Percentiles rank a stretch among this genome's conserved stretches.
Conservation (phyloP, 495 filamentous ascomycete genomes). For the Sordaria brevicollis region DNA sequence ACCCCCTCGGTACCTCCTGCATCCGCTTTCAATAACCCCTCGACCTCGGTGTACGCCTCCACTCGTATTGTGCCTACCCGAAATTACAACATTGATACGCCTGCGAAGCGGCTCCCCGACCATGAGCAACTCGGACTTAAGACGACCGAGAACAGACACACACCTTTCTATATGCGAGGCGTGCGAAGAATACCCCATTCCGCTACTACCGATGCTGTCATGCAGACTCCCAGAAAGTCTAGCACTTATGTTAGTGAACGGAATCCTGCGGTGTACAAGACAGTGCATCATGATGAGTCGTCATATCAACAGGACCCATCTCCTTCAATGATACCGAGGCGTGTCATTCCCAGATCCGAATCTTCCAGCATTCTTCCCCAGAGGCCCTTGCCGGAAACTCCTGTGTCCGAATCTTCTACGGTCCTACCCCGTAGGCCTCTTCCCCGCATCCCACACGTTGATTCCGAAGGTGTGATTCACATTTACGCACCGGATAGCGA, state of each 20-base stretch:
- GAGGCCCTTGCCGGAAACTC: background rate
- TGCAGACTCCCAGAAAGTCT: conserved; percentile 4
- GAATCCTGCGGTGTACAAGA: background rate
- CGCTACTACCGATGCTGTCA: conserved; percentile 17
- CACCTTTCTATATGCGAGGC: background rate
- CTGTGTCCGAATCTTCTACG: background rate
- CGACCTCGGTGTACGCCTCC: conserved; percentile 9
- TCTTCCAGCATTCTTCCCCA: background rate
- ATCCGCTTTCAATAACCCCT: conserved; percentile 14
- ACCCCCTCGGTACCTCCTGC: background rate
- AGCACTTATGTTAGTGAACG: background rate
- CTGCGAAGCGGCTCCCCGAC: background rate
- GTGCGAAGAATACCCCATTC: conserved; percentile 19
- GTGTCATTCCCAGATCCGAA: background rate
- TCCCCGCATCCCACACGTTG: background rate
- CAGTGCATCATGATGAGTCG: background rate
- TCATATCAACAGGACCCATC: background rate
- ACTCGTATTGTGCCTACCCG: background rate
- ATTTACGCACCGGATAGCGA: background rate
- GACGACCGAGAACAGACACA: background rate
- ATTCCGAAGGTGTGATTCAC: background rate
- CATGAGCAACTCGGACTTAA: background rate
- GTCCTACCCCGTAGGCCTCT: background rate
- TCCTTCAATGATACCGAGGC: background rate
- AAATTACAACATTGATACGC: background rate